Percentiles rank a stretch among this genome's conserved stretches.
Evolutionary conservation across 495 filamentous ascomycete genomes (phyloP).

Genomic region (Penicillium manginii): DNA sequence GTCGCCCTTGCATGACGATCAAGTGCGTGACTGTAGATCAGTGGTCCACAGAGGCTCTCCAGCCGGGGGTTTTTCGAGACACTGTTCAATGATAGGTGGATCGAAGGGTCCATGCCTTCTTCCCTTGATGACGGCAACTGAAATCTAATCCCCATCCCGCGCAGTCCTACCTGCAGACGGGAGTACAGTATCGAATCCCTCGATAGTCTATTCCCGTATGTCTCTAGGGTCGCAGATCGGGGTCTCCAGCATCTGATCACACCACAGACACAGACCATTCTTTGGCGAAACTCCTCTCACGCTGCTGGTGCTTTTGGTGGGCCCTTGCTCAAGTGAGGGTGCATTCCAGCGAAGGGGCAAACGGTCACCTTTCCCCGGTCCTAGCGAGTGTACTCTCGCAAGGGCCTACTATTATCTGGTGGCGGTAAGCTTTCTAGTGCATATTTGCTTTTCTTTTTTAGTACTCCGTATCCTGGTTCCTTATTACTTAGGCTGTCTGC

Average conservation of each 20-base stretch:
- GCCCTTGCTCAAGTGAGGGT: conserved; percentile 35
- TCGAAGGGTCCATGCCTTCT: conserved; percentile 11
- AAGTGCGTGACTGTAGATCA: conserved; percentile 16
- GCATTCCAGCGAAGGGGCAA: conserved; percentile 30
- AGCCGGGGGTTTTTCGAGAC: conserved; percentile 10
- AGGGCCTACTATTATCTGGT: not conserved
- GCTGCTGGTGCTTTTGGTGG: not conserved
- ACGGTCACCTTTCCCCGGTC: conserved; percentile 7
- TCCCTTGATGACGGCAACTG: conserved; percentile 14
- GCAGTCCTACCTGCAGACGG: conserved; percentile 7
- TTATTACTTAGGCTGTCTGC: conserved; percentile 2
- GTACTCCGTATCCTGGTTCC: not conserved
- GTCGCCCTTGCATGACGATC: conserved; percentile 18
- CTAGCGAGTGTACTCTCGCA: conserved; percentile 15
- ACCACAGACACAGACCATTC: conserved; percentile 3
- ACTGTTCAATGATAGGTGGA: conserved; percentile 15
- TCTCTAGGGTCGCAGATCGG: conserved; percentile 17
- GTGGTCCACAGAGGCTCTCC: not conserved
- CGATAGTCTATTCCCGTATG: conserved; percentile 2
- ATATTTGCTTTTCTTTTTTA: not conserved
- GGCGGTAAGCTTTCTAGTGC: conserved; percentile 10
- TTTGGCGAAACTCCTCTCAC: conserved; percentile 4
- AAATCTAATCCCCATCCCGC: not conserved
- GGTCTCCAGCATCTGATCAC: conserved; percentile 9
- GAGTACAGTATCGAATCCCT: not conserved